phyloP scores from a whole-genome alignment of 2,329 filamentous ascomycete species.

The Neurospora crassa region DNA sequence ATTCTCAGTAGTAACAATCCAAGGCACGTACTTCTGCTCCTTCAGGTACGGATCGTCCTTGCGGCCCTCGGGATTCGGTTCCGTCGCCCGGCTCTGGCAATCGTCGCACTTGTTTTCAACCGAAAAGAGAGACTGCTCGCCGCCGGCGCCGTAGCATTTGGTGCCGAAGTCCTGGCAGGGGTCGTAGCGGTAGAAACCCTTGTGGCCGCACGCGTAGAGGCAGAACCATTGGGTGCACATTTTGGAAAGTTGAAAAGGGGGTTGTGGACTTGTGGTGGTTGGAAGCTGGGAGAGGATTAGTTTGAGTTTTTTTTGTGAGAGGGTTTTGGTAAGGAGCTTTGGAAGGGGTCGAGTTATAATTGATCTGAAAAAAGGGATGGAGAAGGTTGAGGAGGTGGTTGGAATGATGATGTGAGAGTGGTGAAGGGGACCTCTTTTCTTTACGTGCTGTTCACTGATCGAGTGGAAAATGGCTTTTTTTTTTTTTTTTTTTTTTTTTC shows the following conservation, averaged over 20 bases:
- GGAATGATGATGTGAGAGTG: neutral
- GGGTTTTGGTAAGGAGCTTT: too few species aligned
- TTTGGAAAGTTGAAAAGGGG: neutral
- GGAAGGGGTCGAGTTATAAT: too few species aligned
- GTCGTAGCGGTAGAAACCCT: constrained; percentile 18
- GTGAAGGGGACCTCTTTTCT: neutral
- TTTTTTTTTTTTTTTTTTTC: too few species aligned
- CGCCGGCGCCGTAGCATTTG: constrained; percentile 17
- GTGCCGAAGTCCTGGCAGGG: constrained; percentile 17
- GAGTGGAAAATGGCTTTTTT: too few species aligned
- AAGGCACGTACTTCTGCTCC: constrained; percentile 1
- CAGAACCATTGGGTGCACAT: constrained; percentile 20
- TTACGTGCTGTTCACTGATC: neutral
- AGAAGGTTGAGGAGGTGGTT: neutral
- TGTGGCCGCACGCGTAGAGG: constrained; percentile 18
- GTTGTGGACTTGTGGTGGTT: neutral
- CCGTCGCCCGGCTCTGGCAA: constrained; percentile 11
- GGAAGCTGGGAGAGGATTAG: too few species aligned
- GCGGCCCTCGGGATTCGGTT: constrained; percentile 7
- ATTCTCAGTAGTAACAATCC: neutral
- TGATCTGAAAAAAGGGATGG: too few species aligned
- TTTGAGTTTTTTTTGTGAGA: neutral
- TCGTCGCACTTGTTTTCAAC: constrained; percentile 12
- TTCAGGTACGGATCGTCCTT: constrained; percentile 15
- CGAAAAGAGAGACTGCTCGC: constrained; percentile 12